Evolutionary conservation across 2,329 filamentous ascomycete species (phyloP).

Genomic region (Monosporascus sp.): DNA sequence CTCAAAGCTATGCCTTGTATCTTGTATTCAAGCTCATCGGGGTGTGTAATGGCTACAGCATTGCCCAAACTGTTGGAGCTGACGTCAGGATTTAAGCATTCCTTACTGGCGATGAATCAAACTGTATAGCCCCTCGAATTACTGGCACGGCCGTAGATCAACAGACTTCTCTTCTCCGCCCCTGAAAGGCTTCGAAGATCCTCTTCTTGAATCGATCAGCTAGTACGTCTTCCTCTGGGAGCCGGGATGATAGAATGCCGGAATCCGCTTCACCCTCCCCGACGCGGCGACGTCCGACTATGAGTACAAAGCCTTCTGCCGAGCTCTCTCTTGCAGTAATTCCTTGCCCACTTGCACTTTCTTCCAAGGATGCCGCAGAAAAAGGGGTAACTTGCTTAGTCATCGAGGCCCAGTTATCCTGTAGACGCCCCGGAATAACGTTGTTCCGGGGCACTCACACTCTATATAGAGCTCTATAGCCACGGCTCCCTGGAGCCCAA

Average conservation of each 20-base stretch:
- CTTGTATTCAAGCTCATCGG: conserved; percentile 1
- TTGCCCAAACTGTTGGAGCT: conserved; percentile 11
- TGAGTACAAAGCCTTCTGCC: neutral
- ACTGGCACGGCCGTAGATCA: neutral
- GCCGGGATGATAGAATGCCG: neutral
- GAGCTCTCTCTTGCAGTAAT: neutral
- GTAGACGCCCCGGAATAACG: too few relatives aligned
- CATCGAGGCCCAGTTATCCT: too few relatives aligned
- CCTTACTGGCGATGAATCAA: conserved; percentile 5
- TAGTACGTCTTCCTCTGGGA: neutral
- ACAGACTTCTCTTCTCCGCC: neutral
- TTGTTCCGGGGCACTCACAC: too few relatives aligned
- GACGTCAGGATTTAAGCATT: conserved; percentile 8
- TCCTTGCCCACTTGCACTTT: neutral
- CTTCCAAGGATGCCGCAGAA: conserved; percentile 1
- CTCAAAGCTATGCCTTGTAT: conserved; percentile 8
- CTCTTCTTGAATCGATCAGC: neutral
- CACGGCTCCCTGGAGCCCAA: too few relatives aligned
- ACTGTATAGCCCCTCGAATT: neutral
- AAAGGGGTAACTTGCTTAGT: too few relatives aligned
- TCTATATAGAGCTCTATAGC: too few relatives aligned
- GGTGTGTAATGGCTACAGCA: conserved; percentile 1
- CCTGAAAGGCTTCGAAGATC: neutral
- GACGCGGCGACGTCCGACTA: neutral
- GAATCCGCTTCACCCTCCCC: neutral